Conservation (phyloP, 2,329 filamentous ascomycete genomes). For the Sordariomycetes sp. region DNA sequence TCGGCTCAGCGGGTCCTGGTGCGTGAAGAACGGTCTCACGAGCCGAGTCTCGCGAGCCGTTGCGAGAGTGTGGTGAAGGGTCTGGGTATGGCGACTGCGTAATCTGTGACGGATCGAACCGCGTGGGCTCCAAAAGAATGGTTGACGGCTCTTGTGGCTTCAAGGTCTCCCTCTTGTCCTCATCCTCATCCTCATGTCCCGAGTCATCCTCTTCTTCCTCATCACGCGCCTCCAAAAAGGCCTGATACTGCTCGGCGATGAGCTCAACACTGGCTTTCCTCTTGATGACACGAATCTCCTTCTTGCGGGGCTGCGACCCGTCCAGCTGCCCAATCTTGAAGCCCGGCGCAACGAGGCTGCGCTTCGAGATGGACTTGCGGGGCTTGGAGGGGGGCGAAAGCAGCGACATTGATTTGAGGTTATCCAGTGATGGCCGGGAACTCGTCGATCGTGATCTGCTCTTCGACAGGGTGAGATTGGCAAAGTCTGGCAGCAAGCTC, state of each 20-base stretch:
- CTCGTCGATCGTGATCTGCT: too few relatives aligned
- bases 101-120: neutral
- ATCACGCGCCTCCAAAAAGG: slow-evolving; percentile 22
- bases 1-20: neutral
- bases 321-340: slow-evolving; percentile 34
- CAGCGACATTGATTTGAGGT: neutral
- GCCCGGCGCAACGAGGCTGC: slow-evolving; percentile 35
- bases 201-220: neutral
- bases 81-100: neutral
- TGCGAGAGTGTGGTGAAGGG: too few relatives aligned
- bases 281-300: slow-evolving; percentile 7
- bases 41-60: neutral
- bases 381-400: neutral
- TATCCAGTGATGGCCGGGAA: neutral
- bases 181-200: neutral
- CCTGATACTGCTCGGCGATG: slow-evolving; percentile 36
- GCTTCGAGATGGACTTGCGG: slow-evolving; percentile 4
- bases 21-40: slow-evolving; percentile 1
- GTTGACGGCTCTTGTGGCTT: neutral
- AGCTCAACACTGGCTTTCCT: slow-evolving; percentile 28
- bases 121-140: neutral
- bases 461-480: neutral
- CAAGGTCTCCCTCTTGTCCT: neutral
- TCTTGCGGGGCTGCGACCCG: slow-evolving; percentile 5
- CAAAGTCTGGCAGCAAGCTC: neutral